Base-by-base conservation (phyloP, 1,139 yeast species). In the Pichia norvegensis region DNA sequence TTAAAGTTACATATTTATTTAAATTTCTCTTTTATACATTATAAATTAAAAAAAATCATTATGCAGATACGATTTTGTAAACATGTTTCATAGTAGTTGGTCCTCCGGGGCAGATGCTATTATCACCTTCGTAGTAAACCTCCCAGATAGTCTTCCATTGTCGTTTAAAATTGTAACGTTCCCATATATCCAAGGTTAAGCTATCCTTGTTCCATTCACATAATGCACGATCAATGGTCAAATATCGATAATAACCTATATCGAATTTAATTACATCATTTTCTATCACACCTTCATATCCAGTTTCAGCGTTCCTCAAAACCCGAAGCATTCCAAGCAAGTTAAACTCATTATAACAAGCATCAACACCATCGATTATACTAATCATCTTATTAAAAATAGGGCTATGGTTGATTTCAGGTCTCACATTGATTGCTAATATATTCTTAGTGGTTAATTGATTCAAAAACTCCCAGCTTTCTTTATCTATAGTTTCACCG, bases 81-180 rank as follows among this genome's bases (percentile, higher is more conserved):
- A 46, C 39, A 10, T 40, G 23, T 9, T 35, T 46, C 33, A 38
- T 31, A 13, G 43, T 17, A 1, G 37, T 40, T 3, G 17, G 13
- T 10, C 46, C 46, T 4, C 50, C 50, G 2, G 47, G 47, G 5
- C 44, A 40, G 5, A 4, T 13, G 9, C 25, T 21, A 16, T 17
- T 19, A 3, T 44, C n/a, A 22, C 20, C 37, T 14, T 39, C 17
- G 21, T 42, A 47, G 19, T 47, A 45, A 19, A 41, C 9, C 7
- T 45, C 33, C 48, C 46, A 47, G 8, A 47, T 35, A 9, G 16
- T 33, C 11, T 13, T 25, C 48, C 48, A 47, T 42, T 47, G 50
- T 19, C 35, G 29, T 7, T 1, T 4, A 2, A 47, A 43, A 11
- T 43, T 19, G 27, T 47, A 37, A 6, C 31, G 29, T 13, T 29